phyloP scores from a whole-genome alignment of 192 early-diverging fungal genomes.

The Podochytrium sp. region DNA sequence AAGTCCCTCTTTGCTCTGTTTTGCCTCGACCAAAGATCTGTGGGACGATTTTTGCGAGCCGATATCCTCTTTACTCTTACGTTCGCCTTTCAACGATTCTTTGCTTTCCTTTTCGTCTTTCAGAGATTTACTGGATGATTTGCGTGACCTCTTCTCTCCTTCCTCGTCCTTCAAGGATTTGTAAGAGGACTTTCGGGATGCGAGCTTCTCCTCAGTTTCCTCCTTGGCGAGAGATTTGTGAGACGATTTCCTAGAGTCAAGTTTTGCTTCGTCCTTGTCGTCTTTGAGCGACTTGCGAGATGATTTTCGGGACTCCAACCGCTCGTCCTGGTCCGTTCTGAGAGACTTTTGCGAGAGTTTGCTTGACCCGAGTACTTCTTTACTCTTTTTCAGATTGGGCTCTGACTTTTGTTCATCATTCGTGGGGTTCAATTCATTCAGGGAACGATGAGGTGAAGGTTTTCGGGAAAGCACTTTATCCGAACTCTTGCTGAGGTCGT shows the following conservation, averaged over 20 bases:
- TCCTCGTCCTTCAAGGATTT: not conserved
- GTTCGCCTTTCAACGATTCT: not conserved
- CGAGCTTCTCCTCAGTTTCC: not conserved
- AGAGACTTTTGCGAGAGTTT: not conserved
- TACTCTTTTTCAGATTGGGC: conserved; percentile 5
- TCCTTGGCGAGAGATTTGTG: not conserved
- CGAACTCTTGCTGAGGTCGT: not conserved
- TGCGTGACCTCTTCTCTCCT: too few species aligned
- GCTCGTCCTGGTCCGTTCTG: not conserved
- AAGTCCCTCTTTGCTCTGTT: not conserved
- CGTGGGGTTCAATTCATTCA: too few species aligned
- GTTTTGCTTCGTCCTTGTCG: conserved; percentile 2
- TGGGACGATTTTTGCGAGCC: too few species aligned
- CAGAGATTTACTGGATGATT: conserved; percentile 17
- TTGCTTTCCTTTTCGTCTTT: not conserved
- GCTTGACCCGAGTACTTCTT: not conserved
- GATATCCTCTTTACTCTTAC: not conserved
- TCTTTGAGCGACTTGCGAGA: not conserved
- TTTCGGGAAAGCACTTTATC: not conserved
- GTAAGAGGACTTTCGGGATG: not conserved
- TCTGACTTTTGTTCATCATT: not conserved
- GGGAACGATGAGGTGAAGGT: not conserved
- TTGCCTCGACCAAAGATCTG: too few species aligned
- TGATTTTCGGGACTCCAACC: not conserved
- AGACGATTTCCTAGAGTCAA: conserved; percentile 12